Evolutionary conservation across 1,139 yeast genomes (phyloP), one percentile per base, ranked within the genome.

Genomic region (Suhomyces panamericanus): DNA sequence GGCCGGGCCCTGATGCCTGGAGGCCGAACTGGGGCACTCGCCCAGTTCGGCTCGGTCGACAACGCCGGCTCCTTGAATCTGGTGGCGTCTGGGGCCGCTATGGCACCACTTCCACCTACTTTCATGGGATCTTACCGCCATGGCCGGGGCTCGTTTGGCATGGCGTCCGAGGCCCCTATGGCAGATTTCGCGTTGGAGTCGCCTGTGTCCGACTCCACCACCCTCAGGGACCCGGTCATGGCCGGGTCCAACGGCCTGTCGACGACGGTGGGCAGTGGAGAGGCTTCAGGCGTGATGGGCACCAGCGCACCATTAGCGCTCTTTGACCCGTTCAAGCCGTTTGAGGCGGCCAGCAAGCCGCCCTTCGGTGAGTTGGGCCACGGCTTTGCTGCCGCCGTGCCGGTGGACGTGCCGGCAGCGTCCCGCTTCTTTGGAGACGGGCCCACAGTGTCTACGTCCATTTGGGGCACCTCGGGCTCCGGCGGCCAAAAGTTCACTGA

Each of bases 291-390:
- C 33, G 20, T 13, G 33, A 20, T 20, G 24, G 9, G 9, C 24
- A 5, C 24, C 6, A 28, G 20, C 16, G 28, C 30, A 2, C 16
- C 39, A 20, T 28, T 35, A 13, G 33, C 42, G 38, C 32, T 44
- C 35, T 60, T 59, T 47, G 64, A 60, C 43, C 64, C 64, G 9
- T 59, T 60, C 50, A 49, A 52, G 41, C 63, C 63, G 9, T 53
- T 57, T 29, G 48, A 41, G 32, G 12, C 35, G 2, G 34, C 33
- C 28, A 26, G 12, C 17, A 31, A 36, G 30, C 15, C 31, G 12
- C 28, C 24, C 12, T 28, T 17, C 24, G 17, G 28, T 10, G 39
- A 20, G 3, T 15, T 8, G 8, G 14, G 20, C 15, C 27, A n/a
- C n/a, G 24, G 15, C 22, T 39, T 42, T 20, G 33, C 24, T 29